These are phyloP conservation scores for Priceomyces fermenticarens DNA, from an alignment of 805 yeast species.

Conservation along the genomic window DNA sequence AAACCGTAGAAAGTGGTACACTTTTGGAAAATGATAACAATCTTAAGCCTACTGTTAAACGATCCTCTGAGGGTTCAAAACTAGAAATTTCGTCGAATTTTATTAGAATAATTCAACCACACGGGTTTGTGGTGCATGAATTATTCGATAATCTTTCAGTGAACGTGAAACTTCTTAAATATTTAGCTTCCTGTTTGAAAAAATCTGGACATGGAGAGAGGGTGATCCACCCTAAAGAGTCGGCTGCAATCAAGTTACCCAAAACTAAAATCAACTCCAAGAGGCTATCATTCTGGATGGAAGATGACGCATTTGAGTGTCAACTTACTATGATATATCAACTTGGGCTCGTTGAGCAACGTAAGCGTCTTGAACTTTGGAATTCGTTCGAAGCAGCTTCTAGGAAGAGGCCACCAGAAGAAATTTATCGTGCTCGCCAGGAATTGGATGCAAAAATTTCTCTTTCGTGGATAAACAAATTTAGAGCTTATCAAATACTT, in stretches of 20 bases:
- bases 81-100: slow-evolving; percentile 20
- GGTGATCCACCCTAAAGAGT: slow-evolving; percentile 28
- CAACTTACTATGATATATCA: slow-evolving; percentile 41
- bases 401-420: slow-evolving; percentile 12
- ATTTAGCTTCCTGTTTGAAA: slow-evolving; percentile 25
- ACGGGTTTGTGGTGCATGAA: slow-evolving; percentile 33
- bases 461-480: slow-evolving; percentile 68
- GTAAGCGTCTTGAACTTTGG: slow-evolving; percentile 32
- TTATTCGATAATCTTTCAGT: slow-evolving; percentile 38
- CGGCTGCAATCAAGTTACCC: slow-evolving; percentile 27
- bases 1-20: slow-evolving; percentile 5
- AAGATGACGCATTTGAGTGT: slow-evolving; percentile 44
- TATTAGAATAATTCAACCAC: slow-evolving; percentile 36
- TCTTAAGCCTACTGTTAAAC: too few relatives aligned
- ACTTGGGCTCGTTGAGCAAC: slow-evolving; percentile 38
- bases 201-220: slow-evolving; percentile 11
- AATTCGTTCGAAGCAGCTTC: slow-evolving; percentile 19
- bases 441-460: slow-evolving; percentile 48
- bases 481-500: slow-evolving; percentile 42
- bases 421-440: slow-evolving; percentile 5
- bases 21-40: too few relatives aligned
- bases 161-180: slow-evolving; percentile 31
- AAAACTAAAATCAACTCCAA: slow-evolving; percentile 22
- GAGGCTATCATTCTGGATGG: slow-evolving; percentile 32
- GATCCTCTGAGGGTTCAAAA: slow-evolving; percentile 6